A percentile compares a stretch with the other conserved stretches of the same genome.
Conservation (phyloP, 2,329 filamentous ascomycete genomes). For the Hansfordia pulvinata region DNA sequence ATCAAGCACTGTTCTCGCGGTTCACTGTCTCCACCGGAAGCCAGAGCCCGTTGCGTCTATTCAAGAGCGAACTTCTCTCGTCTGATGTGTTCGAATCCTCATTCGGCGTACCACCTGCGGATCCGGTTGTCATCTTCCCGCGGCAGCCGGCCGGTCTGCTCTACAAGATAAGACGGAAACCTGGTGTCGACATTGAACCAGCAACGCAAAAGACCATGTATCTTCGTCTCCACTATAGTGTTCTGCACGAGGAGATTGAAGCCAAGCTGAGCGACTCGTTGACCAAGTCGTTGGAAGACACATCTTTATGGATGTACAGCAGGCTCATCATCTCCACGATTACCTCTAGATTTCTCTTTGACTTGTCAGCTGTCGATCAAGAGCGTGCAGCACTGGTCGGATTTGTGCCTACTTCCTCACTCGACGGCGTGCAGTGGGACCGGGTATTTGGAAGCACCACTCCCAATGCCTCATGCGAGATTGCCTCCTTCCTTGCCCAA, state of each 20-base stretch:
- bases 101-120: slow-evolving; percentile 39
- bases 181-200: slow-evolving; percentile 13
- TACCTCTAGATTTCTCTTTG: slow-evolving; percentile 25
- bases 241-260: slow-evolving; percentile 62
- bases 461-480: slow-evolving; percentile 16
- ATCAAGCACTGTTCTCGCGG: slow-evolving; percentile 65
- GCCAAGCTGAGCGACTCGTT: slow-evolving; percentile 31
- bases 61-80: slow-evolving; percentile 54
- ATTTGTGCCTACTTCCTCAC: slow-evolving; percentile 32
- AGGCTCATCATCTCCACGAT: slow-evolving; percentile 31
- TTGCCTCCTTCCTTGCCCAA: slow-evolving; percentile 19
- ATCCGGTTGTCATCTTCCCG: slow-evolving; percentile 54
- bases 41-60: slow-evolving; percentile 58
- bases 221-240: slow-evolving; percentile 62
- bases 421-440: slow-evolving; percentile 32
- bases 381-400: slow-evolving; percentile 42
- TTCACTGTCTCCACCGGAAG: slow-evolving; percentile 83
- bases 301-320: slow-evolving; percentile 29
- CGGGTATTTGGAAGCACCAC: slow-evolving; percentile 26
- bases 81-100: slow-evolving; percentile 57
- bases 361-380: slow-evolving; percentile 35
- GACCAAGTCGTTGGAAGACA: slow-evolving; percentile 20
- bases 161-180: slow-evolving; percentile 60
- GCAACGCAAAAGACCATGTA: slow-evolving; percentile 37
- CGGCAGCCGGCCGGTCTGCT: slow-evolving; percentile 70